A percentile compares a stretch with the other conserved stretches of the same genome.
Conservation (phyloP, 352 stramenopile genomes). For the Globisporangium heterothallicum region DNA sequence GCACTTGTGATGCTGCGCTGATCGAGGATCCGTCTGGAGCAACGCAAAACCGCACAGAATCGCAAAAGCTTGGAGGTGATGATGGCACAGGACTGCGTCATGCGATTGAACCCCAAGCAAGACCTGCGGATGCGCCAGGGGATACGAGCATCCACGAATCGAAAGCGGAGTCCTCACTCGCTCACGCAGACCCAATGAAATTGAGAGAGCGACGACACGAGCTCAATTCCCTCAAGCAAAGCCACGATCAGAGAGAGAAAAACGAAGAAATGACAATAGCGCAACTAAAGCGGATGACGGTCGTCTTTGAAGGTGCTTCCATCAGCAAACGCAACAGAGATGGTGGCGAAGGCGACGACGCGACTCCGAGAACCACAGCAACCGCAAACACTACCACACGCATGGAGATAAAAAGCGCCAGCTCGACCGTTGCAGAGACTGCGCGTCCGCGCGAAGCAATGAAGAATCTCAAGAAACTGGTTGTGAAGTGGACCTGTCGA, state of each 20-base stretch:
- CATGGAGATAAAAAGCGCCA: neutral
- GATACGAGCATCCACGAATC: too few species aligned
- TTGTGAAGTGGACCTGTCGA: slow-evolving; percentile 62
- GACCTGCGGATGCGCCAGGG: too few species aligned
- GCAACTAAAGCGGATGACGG: slow-evolving; percentile 1
- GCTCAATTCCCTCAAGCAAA: neutral
- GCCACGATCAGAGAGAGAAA: neutral
- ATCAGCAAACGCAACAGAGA: neutral
- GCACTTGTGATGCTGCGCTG: neutral
- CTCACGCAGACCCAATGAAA: neutral
- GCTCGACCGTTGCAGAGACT: too few species aligned
- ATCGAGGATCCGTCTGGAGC: too few species aligned
- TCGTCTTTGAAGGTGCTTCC: neutral
- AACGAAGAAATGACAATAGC: slow-evolving; percentile 5
- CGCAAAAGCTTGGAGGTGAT: too few species aligned
- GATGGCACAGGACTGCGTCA: too few species aligned
- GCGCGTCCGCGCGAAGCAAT: neutral
- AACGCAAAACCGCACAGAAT: too few species aligned
- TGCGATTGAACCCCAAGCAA: too few species aligned
- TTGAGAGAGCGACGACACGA: neutral
- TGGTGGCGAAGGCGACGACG: neutral
- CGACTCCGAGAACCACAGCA: neutral
- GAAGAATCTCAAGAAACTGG: slow-evolving; percentile 25
- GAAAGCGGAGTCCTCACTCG: too few species aligned
- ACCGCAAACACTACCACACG: neutral